phyloP scores from a whole-genome alignment of 345 rosid species.

The Eucalyptus melliodora region DNA sequence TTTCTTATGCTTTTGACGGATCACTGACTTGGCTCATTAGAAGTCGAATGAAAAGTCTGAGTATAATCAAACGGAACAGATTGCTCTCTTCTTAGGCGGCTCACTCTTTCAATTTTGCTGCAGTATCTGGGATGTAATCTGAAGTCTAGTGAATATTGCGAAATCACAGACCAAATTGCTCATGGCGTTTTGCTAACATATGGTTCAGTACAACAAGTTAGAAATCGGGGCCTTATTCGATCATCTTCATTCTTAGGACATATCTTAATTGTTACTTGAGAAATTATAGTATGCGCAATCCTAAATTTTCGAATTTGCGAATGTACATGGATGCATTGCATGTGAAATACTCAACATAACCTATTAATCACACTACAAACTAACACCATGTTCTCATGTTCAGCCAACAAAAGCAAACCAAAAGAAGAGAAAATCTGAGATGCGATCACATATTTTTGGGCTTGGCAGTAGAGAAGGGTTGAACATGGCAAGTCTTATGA shows the following conservation, averaged over 20 bases:
- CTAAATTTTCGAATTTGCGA: background rate
- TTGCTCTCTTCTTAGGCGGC: background rate
- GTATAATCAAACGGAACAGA: background rate
- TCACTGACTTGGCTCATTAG: background rate
- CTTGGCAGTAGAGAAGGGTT: background rate
- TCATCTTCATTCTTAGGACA: background rate
- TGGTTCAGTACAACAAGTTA: background rate
- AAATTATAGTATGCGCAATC: background rate
- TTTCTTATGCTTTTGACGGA: background rate
- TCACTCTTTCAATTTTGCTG: background rate
- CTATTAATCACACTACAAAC: background rate
- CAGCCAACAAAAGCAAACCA: background rate
- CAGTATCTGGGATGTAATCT: background rate
- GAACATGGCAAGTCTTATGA: constrained; percentile 28
- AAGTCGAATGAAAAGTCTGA: background rate
- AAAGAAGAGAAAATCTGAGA: background rate
- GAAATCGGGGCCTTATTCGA: background rate
- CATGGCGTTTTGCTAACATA: background rate
- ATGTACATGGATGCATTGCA: background rate
- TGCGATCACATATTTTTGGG: background rate
- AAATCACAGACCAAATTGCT: background rate
- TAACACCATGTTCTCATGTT: background rate
- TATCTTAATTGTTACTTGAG: background rate
- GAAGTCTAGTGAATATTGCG: background rate
- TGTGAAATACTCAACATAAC: background rate